Conservation (phyloP, 352 stramenopile genomes). For the Globisporangium cylindrosporum region DNA sequence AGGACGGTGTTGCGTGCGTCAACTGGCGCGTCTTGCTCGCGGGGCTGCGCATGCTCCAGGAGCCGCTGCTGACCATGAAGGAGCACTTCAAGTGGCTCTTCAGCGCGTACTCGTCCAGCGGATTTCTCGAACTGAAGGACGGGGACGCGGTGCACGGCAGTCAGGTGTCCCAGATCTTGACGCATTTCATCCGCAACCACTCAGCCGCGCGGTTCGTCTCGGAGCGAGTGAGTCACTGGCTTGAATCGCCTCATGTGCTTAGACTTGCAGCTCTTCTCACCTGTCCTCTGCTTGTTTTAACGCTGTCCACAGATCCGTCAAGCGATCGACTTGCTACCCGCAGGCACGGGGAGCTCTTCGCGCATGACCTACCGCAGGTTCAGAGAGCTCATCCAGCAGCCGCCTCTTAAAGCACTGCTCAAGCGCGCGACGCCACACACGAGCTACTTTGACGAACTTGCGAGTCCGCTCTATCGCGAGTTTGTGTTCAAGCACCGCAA, state of each 20-base stretch:
- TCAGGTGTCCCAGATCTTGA: slow-evolving; percentile 53
- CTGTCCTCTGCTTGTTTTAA: neutral
- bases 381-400: slow-evolving; percentile 37
- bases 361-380: slow-evolving; percentile 48
- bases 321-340: slow-evolving; percentile 40
- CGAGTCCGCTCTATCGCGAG: slow-evolving; percentile 46
- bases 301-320: slow-evolving; percentile 35
- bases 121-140: slow-evolving; percentile 46
- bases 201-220: slow-evolving; percentile 45
- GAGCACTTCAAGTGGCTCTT: slow-evolving; percentile 65
- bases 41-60: slow-evolving; percentile 52
- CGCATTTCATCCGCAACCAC: slow-evolving; percentile 48
- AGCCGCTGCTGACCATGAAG: slow-evolving; percentile 49
- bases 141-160: slow-evolving; percentile 27
- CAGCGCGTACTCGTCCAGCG: slow-evolving; percentile 46
- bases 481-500: slow-evolving; percentile 46
- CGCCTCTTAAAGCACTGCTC: slow-evolving; percentile 44
- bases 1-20: slow-evolving; percentile 46
- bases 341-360: slow-evolving; percentile 23
- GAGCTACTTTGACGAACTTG: slow-evolving; percentile 52
- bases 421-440: slow-evolving; percentile 41
- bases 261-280: neutral
- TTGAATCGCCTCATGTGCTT: neutral
- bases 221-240: slow-evolving; percentile 36
- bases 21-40: slow-evolving; percentile 70